phyloP scores from a whole-genome alignment of 148 eudicot species.

The Rhododendron ovatum region DNA sequence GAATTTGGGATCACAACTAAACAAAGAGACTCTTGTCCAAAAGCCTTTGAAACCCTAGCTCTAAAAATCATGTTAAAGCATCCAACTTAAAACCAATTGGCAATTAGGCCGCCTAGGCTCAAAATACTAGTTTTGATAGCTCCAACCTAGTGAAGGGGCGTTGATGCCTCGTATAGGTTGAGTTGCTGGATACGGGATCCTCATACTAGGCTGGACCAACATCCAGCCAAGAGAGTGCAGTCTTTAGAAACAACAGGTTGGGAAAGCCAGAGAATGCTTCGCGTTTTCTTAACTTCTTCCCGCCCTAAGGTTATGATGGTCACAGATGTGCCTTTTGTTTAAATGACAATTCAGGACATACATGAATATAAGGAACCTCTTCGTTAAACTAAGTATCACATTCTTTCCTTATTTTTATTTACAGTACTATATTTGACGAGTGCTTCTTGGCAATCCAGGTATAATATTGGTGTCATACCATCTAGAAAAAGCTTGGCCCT shows the following conservation, averaged over 20 bases:
- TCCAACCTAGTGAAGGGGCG: no score
- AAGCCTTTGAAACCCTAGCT: no score
- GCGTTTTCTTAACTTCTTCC: background rate
- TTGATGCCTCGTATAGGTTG: no score
- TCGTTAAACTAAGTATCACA: background rate
- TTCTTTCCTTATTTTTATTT: background rate
- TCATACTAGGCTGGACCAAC: background rate
- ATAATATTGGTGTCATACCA: conserved; percentile 85
- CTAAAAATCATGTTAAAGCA: no score
- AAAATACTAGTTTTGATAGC: no score
- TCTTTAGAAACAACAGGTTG: background rate
- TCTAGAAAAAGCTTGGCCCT: conserved; percentile 71
- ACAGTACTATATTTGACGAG: background rate
- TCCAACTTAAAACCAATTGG: no score
- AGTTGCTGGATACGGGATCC: no score
- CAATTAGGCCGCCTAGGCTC: no score
- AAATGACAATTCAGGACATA: background rate
- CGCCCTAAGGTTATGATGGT: background rate
- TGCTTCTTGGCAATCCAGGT: conserved; percentile 43
- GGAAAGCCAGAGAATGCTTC: background rate
- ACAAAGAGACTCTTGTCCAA: no score
- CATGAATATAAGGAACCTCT: background rate
- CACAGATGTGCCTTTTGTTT: background rate
- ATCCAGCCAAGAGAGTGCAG: background rate
- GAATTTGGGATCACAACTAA: no score